Evolutionary conservation across 495 filamentous ascomycete genomes (phyloP).

Genomic region (Neurospora discreta): DNA sequence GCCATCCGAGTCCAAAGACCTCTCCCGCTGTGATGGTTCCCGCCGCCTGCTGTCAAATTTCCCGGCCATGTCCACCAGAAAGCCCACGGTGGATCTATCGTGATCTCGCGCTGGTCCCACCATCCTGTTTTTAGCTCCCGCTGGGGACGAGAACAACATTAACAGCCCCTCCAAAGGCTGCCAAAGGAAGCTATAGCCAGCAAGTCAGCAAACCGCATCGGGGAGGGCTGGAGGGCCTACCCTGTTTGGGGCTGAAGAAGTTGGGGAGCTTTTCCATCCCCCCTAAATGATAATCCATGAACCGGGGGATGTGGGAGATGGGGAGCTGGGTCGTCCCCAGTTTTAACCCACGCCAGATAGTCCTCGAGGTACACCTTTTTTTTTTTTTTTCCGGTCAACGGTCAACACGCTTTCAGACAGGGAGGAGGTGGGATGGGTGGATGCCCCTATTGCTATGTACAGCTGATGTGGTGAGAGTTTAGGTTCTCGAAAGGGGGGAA

Average conservation of each 20-base stretch:
- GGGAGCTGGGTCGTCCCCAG: not conserved
- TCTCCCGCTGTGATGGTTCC: not conserved
- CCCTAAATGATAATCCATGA: not conserved
- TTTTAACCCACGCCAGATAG: not conserved
- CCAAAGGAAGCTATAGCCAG: not conserved
- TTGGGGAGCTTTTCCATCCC: not conserved
- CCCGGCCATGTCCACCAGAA: not conserved
- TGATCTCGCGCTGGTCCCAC: not conserved
- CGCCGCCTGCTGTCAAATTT: not conserved
- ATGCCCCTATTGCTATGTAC: not conserved
- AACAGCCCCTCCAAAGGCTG: not conserved
- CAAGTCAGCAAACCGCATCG: not conserved
- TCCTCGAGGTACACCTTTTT: not conserved
- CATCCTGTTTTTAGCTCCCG: not conserved
- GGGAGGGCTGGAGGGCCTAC: not conserved
- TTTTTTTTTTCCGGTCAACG: not conserved
- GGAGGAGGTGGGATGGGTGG: not conserved
- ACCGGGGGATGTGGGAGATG: not conserved
- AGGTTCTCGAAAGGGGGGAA: not conserved
- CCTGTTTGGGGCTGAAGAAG: not conserved
- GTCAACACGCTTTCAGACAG: not conserved
- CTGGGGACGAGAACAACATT: not conserved
- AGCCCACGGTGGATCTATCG: not conserved
- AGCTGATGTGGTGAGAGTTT: not conserved
- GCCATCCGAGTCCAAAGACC: not conserved